phyloP scores from a whole-genome alignment of 306 rosid genomes.

The Nissolia schottii region DNA sequence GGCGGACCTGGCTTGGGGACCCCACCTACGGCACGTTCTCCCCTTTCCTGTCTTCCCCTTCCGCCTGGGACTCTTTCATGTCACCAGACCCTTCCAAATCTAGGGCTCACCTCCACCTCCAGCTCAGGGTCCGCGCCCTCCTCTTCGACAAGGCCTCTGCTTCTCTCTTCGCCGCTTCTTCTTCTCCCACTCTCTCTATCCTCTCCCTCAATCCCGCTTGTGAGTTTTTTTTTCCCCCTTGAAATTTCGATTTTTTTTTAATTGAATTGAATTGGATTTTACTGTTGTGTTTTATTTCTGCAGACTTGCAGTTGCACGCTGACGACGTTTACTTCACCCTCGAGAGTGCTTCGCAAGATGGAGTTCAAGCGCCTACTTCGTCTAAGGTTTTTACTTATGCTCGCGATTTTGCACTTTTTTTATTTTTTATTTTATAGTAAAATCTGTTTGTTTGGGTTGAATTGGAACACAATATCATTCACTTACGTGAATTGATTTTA shows the following conservation, averaged over 20 bases:
- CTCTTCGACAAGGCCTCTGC: conserved; percentile 82
- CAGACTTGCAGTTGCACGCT: conserved; percentile 74
- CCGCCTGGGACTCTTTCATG: conserved; percentile 84
- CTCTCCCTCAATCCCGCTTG: conserved; percentile 58
- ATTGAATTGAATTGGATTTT: not conserved
- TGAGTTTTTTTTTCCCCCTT: conserved; percentile 10
- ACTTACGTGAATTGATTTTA: too few species aligned
- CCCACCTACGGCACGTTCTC: conserved; percentile 54
- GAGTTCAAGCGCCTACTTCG: conserved; percentile 32
- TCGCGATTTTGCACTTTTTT: not conserved
- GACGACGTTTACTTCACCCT: conserved; percentile 85
- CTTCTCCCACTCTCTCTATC: conserved; percentile 39
- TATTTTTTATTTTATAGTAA: not conserved
- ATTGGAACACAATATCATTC: too few species aligned
- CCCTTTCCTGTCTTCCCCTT: conserved; percentile 59
- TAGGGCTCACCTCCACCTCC: conserved; percentile 70
- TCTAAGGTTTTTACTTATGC: conserved; percentile 41
- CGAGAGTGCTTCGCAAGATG: conserved; percentile 47
- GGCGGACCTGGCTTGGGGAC: conserved; percentile 88
- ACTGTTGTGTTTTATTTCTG: not conserved
- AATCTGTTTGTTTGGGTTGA: not conserved
- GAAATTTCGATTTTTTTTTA: not conserved
- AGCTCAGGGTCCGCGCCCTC: conserved; percentile 88
- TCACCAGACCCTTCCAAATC: conserved; percentile 58
- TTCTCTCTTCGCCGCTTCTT: conserved; percentile 46